Conservation (phyloP, 2,329 filamentous ascomycete genomes). For the Aureobasidium sp. region DNA sequence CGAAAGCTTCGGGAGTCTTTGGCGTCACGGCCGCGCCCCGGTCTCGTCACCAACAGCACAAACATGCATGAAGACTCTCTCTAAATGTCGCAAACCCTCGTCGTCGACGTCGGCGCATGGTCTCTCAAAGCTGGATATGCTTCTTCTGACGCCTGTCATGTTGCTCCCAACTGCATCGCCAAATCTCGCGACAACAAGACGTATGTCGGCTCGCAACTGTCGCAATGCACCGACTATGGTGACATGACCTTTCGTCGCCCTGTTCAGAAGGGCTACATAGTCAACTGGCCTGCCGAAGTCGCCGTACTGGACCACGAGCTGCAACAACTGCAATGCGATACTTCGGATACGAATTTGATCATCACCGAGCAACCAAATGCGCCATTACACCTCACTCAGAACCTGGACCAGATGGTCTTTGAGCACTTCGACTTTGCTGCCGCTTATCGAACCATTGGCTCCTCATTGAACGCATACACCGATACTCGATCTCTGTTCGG, state of each 20-base stretch:
- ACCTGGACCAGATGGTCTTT: slow-evolving; percentile 94
- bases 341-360: slow-evolving; percentile 71
- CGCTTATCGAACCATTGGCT: slow-evolving; percentile 67
- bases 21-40: background rate
- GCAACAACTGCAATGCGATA: slow-evolving; percentile 50
- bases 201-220: slow-evolving; percentile 72
- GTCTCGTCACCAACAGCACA: background rate
- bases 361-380: slow-evolving; percentile 81
- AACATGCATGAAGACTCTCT: background rate
- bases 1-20: background rate
- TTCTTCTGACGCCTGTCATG: slow-evolving; percentile 39
- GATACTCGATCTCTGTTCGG: slow-evolving; percentile 63
- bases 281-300: slow-evolving; percentile 94
- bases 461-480: slow-evolving; percentile 73
- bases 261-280: slow-evolving; percentile 87
- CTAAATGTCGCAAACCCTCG: slow-evolving; percentile 18
- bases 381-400: slow-evolving; percentile 69
- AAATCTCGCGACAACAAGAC: slow-evolving; percentile 65
- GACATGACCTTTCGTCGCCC: slow-evolving; percentile 81
- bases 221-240: slow-evolving; percentile 76
- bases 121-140: slow-evolving; percentile 84
- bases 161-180: slow-evolving; percentile 83
- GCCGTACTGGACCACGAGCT: slow-evolving; percentile 93
- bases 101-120: slow-evolving; percentile 89
- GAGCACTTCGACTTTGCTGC: slow-evolving; percentile 92